Base-by-base conservation (phyloP, 176 grass and related monocot species). In the Aegilops speltoides region DNA sequence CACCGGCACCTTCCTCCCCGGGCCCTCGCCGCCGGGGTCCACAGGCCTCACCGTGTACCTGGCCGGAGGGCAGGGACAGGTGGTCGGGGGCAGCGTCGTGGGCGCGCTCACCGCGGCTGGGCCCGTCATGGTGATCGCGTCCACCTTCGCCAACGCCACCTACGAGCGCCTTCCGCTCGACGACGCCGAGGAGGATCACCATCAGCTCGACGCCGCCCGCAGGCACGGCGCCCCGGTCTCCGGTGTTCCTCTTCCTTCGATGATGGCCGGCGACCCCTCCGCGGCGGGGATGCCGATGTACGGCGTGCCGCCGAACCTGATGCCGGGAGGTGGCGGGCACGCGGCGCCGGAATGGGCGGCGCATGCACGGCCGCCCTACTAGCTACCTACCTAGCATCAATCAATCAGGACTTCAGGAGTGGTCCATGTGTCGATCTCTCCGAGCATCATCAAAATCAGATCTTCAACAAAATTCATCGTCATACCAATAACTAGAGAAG, bases 111-210 rank as follows among this genome's bases (percentile, higher is more conserved):
- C 85, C 11, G 87, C 91, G 0, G 84, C 87, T 0, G 87, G 91
- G 4, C 91, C 91, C 0, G 91, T 92, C 67, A 87, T 89, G 80
- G 87, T 92, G 38, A 89, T 83, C 31, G 84, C 91, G 6, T 84
- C 91, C 34, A 89, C 91, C 28, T 92, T 92, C 4, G 73, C 84
- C 20, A 92, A 89, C 68, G 91, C 91, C 7, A 92, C 91, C 8
- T 92, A 89, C 85, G 91, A 92, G 84, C 72, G 91, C 80, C 80
- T 92, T 22, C 91, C 91, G 57, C 87, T 92, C 22, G 87, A 89
- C 12, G 85, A 92, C 3, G 87, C 14, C 12, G 87, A 89, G 29
- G 85, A 81, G 22, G 85, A 63, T 0, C 31, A 72, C 9, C 34
- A 40, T 0, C 34, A 40, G 10, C 20, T 48, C 37, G 85, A 46